Evolutionary conservation across 2,329 filamentous ascomycete genomes (phyloP), one percentile per base, ranked within the genome.

Genomic region (Alternaria sp.): DNA sequence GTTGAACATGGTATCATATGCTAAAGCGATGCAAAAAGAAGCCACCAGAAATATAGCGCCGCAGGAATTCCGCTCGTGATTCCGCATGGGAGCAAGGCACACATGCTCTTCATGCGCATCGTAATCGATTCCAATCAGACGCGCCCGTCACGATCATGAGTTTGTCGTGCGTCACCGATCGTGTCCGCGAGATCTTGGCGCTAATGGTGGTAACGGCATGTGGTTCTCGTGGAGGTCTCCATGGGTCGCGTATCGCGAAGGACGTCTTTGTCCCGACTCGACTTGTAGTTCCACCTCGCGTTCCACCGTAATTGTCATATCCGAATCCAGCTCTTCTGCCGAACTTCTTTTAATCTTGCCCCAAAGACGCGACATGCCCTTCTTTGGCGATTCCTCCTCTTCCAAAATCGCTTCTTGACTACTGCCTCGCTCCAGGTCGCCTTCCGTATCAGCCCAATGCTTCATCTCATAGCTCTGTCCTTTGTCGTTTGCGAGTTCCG

Each of bases 381-480:
- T 47, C 24, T 53, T 58, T 3, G 57, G 30, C 11, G 39, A 41
- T 11, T 53, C 47, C 20, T 51, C 57, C 22, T 39, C 56, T 22
- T 61, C 38, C 3, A 65, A 24, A 5, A 64, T 67, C 3, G 38
- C 46, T 26, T 58, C 60, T 36, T 57, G 28, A 12, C 57, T 60
- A 2, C 57, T 60, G 1, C 57, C 57, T 18, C 52, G 55, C n/a
- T 51, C 62, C 12, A 42, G 41, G 11, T 54, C 46, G 8, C 53
- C 42, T 46, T 59, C 59, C 2, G 41, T 43, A 2, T 72, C 69
- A 8, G 64, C 64, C 71, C 68, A 74, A 6, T 67, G 39, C 14
- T 63, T 66, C 57, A 74, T 51, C 43, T 73, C 68, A 18, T 69
- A 72, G 44, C 66, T 67, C 34, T 69, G 62, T 6, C 60, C 63